Percentiles rank a stretch among this genome's conserved stretches.
phyloP scores from a whole-genome alignment of 2,329 filamentous ascomycete species.

The Chrysosporium keratinophilum region DNA sequence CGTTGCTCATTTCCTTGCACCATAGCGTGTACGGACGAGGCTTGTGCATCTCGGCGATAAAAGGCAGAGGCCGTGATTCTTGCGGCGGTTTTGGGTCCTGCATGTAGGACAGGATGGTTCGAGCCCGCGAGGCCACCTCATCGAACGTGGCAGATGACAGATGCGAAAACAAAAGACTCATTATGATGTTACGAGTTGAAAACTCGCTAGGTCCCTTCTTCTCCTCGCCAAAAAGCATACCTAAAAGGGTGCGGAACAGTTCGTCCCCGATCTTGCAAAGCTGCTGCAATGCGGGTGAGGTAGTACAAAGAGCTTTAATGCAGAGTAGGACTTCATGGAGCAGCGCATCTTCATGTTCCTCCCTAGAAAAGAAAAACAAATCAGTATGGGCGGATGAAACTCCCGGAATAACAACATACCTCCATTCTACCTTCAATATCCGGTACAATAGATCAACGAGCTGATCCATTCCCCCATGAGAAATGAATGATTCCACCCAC shows the following conservation, averaged over 20 bases:
- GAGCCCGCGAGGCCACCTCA: slow-evolving; percentile 58
- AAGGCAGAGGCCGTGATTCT: slow-evolving; percentile 64
- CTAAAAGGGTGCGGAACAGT: slow-evolving; percentile 74
- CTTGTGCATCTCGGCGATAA: slow-evolving; percentile 80
- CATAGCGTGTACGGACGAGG: slow-evolving; percentile 84
- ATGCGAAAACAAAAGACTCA: slow-evolving; percentile 80
- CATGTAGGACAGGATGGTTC: slow-evolving; percentile 66
- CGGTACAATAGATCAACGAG: slow-evolving; percentile 76
- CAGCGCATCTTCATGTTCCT: slow-evolving; percentile 89
- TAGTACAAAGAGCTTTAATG: slow-evolving; percentile 88
- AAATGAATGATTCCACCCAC: slow-evolving; percentile 90
- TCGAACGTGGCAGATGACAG: slow-evolving; percentile 56
- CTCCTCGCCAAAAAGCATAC: slow-evolving; percentile 93
- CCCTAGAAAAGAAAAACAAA: slow-evolving; percentile 43
- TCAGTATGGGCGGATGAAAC: neutral
- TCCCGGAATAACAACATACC: slow-evolving; percentile 45
- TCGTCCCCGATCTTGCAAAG: slow-evolving; percentile 67
- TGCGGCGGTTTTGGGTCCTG: slow-evolving; percentile 68
- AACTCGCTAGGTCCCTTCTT: slow-evolving; percentile 97
- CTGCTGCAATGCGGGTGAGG: slow-evolving; percentile 71
- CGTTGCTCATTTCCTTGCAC: slow-evolving; percentile 83
- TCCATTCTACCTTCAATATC: slow-evolving; percentile 95
- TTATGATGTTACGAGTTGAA: slow-evolving; percentile 80
- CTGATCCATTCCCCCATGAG: slow-evolving; percentile 82
- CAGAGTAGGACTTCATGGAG: slow-evolving; percentile 88